These are phyloP conservation scores for Datura wrightii DNA, from an alignment of 257 asterid species.

Conservation along the genomic window DNA sequence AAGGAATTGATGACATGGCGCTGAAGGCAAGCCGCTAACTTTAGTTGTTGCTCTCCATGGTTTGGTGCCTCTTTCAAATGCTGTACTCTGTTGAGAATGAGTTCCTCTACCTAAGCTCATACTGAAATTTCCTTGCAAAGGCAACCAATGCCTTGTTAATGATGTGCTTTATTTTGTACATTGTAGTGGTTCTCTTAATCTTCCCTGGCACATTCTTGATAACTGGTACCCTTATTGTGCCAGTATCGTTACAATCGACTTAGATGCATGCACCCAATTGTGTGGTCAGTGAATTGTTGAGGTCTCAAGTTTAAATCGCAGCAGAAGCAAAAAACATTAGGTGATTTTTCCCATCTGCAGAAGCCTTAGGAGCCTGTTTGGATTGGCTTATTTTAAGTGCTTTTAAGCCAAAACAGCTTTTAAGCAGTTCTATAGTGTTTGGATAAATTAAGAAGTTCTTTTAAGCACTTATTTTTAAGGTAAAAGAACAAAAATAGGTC, in stretches of 20 bases:
- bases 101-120: background rate
- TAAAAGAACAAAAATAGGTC: too few relatives aligned
- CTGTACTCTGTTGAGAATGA: background rate
- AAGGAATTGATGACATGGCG: constrained; percentile 99
- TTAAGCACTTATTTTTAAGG: too few relatives aligned
- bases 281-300: background rate
- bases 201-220: background rate
- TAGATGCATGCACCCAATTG: background rate
- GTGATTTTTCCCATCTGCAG: background rate
- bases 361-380: background rate
- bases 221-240: background rate
- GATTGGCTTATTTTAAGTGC: too few relatives aligned
- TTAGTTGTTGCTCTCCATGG: background rate
- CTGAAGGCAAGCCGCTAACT: constrained; percentile 67
- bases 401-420: too few relatives aligned
- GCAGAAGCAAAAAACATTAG: background rate
- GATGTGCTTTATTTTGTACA: background rate
- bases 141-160: background rate
- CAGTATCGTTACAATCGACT: background rate
- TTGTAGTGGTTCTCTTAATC: background rate
- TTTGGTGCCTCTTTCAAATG: background rate
- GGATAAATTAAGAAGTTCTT: too few relatives aligned
- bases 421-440: too few relatives aligned
- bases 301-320: background rate
- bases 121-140: background rate